Base-by-base conservation (phyloP, 176 grass and related monocot genomes). In the Alloteropsis semialata region DNA sequence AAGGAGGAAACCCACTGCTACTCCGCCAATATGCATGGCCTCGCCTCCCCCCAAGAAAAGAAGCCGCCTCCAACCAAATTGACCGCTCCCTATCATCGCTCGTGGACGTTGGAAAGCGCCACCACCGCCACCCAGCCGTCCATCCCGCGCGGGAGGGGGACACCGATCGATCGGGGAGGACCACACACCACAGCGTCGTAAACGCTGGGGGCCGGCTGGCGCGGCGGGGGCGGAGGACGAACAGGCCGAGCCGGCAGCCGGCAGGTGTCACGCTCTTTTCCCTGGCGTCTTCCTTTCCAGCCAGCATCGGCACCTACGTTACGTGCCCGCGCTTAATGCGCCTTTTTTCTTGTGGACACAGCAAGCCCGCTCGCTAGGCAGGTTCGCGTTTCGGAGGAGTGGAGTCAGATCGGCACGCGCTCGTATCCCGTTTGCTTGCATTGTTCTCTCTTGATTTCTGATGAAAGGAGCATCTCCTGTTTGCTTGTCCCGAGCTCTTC, bases 1-100 rank as follows among this genome's bases (percentile, higher is more conserved):
- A 89, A 85, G 87, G 42, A 69, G 77, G 87, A 81, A 84, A 89
- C 87, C 82, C 87, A 85, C 59, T 12, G 2, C 71, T 6, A 14
- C n/a, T n/a, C n/a, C 22, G 25, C 24, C 3, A 10, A 14, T n/a
- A n/a, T n/a, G 57, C 57, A 32, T 36, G 38, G 64, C n/a, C 29
- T 38, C 57, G 8, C 3, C 55, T 11, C 12, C 30, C 61, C 34
- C 21, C 37, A 6, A 8, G 25, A 29, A 70, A 70, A 70, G 67
- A 53, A 46, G 25, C 34, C 5, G 34, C 34, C 5, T 36, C 30
- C 16, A 5, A 10, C 21, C 69, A 75, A 75, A 87, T 75, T 87
- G 85, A 39, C 77, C 69, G 29, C 39, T 81, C 65, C 63, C 64
- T n/a, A 22, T 70, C 85, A 50, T 87, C 42, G 44, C 46, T 33